Percentiles rank a stretch among this genome's conserved stretches.
Conservation (phyloP, 805 yeast species). For the Lipomyces yamanashiensis region DNA sequence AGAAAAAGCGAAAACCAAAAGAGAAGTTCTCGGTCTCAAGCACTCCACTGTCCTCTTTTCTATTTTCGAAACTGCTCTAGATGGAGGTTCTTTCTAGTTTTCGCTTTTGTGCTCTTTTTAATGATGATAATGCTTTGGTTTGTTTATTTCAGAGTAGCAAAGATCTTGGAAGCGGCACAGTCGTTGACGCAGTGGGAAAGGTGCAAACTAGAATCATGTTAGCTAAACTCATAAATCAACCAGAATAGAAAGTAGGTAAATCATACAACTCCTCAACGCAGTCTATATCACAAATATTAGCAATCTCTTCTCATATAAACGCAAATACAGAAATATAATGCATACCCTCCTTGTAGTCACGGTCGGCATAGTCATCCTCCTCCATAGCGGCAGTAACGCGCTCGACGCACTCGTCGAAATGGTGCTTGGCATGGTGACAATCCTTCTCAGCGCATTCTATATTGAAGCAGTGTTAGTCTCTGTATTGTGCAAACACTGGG, state of each 20-base stretch:
- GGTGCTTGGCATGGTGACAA: conserved; percentile 79
- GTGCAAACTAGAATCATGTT: conserved; percentile 62
- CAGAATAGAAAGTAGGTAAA: not conserved
- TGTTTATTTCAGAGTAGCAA: conserved; percentile 42
- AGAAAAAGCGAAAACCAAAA: too few species aligned
- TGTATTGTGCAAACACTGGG: too few species aligned
- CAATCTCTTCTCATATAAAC: not conserved
- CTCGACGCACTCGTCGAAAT: conserved; percentile 91
- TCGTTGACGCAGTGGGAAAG: conserved; percentile 91
- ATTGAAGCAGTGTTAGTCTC: not conserved
- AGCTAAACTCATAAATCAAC: not conserved
- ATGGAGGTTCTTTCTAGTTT: not conserved
- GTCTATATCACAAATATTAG: conserved; percentile 50
- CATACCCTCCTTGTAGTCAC: conserved; percentile 72
- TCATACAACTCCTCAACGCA: conserved; percentile 86
- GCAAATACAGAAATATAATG: not conserved
- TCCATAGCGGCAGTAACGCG: conserved; percentile 89
- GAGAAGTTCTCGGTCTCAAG: too few species aligned
- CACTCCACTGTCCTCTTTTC: not conserved
- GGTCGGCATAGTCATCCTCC: conserved; percentile 80
- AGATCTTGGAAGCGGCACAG: conserved; percentile 41
- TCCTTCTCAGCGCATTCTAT: conserved; percentile 67
- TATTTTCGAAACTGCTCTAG: not conserved
- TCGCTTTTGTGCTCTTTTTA: not conserved
- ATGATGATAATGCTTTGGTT: not conserved